phyloP scores from a whole-genome alignment of 208 protist species.

The Zelonia costaricensis region DNA sequence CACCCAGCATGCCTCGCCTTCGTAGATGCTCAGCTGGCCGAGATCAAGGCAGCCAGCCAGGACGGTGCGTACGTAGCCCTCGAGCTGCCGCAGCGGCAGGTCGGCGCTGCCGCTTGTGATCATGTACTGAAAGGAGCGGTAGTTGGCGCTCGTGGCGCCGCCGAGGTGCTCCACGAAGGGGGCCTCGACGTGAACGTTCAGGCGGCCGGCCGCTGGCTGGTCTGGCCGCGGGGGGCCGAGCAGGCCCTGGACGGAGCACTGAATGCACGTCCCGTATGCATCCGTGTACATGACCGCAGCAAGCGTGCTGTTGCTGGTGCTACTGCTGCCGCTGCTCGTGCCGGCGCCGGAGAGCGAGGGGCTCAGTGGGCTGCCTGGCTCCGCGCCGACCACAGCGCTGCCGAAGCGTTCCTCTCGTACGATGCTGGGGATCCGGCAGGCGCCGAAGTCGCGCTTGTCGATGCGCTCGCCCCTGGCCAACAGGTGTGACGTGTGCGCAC shows the following conservation, averaged over 20 bases:
- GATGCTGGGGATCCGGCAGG: conserved; percentile 48
- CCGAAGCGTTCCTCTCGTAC: conserved; percentile 44
- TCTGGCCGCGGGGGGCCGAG: conserved; percentile 71
- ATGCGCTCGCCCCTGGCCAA: conserved; percentile 46
- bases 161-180: conserved; percentile 57
- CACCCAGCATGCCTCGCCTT: conserved; percentile 85
- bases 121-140: conserved; percentile 30
- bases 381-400: background rate
- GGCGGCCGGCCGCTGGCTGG: conserved; percentile 54
- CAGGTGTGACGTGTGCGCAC: conserved; percentile 45
- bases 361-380: background rate
- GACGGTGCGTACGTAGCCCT: conserved; percentile 63
- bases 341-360: background rate
- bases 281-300: conserved; percentile 80
- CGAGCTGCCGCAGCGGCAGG: conserved; percentile 65
- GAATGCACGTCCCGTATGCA: conserved; percentile 58
- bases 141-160: conserved; percentile 20
- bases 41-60: conserved; percentile 64
- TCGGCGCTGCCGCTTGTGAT: conserved; percentile 38
- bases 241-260: conserved; percentile 61
- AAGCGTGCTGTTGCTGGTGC: conserved; percentile 28
- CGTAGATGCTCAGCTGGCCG: conserved; percentile 49
- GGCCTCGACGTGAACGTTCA: conserved; percentile 65
- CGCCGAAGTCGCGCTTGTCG: conserved; percentile 53
- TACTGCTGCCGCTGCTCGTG: background rate